Evolutionary conservation across 257 asterid genomes (phyloP).

Genomic region (Solanum chilense): DNA sequence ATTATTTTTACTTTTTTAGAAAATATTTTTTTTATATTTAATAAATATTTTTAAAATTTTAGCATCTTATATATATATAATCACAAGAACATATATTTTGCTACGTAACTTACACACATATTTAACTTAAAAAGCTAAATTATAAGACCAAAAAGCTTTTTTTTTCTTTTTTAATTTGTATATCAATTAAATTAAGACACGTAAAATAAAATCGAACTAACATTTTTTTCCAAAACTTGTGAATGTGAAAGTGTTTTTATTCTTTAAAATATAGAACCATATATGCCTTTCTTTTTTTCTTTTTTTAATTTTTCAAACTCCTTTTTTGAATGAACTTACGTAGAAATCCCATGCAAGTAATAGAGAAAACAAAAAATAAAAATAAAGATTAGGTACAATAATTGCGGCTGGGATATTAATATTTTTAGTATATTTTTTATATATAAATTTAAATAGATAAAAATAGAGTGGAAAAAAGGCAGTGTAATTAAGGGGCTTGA

Average conservation of each 20-base stretch:
- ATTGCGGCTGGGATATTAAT: background rate
- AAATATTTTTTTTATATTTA: no score
- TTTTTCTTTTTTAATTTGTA: no score
- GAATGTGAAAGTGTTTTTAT: background rate
- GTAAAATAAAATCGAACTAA: background rate
- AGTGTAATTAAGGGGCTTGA: background rate
- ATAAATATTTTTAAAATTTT: no score
- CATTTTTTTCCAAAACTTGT: background rate
- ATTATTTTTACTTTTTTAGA: no score
- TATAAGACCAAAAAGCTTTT: no score
- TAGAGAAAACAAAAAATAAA: background rate
- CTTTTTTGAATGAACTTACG: background rate
- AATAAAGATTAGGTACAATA: background rate
- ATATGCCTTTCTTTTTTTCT: background rate
- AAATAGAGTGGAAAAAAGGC: background rate
- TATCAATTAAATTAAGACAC: background rate
- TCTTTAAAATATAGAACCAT: background rate
- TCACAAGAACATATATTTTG: no score
- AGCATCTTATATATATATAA: no score
- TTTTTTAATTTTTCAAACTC: background rate
- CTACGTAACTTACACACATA: no score
- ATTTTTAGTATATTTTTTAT: background rate
- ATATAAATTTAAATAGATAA: background rate
- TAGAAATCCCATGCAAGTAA: constrained; percentile 1
- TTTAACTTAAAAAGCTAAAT: no score